Evolutionary conservation across 371 early-diverging fungal genomes (phyloP).

Genomic region (Coemansia sp.): DNA sequence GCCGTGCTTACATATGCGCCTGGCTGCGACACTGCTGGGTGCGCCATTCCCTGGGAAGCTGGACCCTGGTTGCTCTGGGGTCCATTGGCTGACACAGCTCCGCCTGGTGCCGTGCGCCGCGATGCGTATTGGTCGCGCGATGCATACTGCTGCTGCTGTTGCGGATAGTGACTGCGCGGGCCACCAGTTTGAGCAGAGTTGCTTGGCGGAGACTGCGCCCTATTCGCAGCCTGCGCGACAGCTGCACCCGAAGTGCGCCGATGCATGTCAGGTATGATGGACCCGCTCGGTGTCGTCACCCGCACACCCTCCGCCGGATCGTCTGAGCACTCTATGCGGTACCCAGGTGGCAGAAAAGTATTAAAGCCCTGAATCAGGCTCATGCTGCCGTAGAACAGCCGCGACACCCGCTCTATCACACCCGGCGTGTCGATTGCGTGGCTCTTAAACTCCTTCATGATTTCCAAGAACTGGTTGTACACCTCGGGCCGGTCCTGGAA

Average conservation of each 20-base stretch:
- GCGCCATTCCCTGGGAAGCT: slow-evolving; percentile 5
- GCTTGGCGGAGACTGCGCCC: slow-evolving; percentile 17
- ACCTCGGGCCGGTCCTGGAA: slow-evolving; percentile 92
- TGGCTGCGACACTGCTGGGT: slow-evolving; percentile 4
- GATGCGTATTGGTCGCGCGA: slow-evolving; percentile 22
- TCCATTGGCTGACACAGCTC: not conserved
- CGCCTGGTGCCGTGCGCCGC: slow-evolving; percentile 11
- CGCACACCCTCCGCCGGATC: slow-evolving; percentile 75
- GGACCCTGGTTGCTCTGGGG: slow-evolving; percentile 10
- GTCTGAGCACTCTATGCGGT: slow-evolving; percentile 82
- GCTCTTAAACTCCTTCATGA: slow-evolving; percentile 99
- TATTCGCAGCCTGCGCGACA: not conserved
- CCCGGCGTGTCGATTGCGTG: slow-evolving; percentile 97
- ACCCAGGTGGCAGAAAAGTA: slow-evolving; percentile 98
- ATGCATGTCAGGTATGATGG: slow-evolving; percentile 56
- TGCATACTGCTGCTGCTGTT: slow-evolving; percentile 10
- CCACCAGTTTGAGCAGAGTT: not conserved
- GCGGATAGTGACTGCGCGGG: slow-evolving; percentile 14
- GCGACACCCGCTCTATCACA: slow-evolving; percentile 96
- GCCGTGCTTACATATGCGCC: slow-evolving; percentile 2
- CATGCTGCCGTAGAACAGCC: slow-evolving; percentile 91
- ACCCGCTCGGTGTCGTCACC: slow-evolving; percentile 86
- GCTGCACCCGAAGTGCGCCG: slow-evolving; percentile 14
- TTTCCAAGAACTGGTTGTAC: slow-evolving; percentile 97
- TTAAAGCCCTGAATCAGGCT: slow-evolving; percentile 96